Evolutionary conservation across 129 eudicot species (phyloP).

Genomic region (Escallonia herrerae): DNA sequence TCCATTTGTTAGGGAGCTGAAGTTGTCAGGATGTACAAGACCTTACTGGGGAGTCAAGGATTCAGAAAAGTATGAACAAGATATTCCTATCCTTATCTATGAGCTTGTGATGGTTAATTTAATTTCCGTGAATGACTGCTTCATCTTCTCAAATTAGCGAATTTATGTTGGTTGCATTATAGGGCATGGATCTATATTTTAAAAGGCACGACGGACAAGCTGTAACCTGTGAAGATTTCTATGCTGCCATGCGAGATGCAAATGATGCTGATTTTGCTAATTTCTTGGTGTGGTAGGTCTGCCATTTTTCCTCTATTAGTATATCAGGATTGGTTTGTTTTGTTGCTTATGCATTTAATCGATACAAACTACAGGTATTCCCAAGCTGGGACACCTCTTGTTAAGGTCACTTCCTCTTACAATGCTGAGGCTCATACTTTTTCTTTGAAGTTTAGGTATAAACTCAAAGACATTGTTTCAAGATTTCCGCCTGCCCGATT

Average conservation of each 20-base stretch:
- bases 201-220: conserved; percentile 98
- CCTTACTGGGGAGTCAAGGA: conserved; percentile 75
- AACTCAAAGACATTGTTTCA: neutral
- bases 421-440: conserved; percentile 66
- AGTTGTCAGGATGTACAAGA: conserved; percentile 97
- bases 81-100: neutral
- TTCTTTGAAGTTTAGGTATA: conserved; percentile 78
- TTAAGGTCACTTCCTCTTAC: conserved; percentile 64
- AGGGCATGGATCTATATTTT: conserved; percentile 93
- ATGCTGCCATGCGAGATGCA: conserved; percentile 94
- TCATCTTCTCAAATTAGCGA: neutral
- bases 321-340: neutral
- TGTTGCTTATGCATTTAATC: conserved; percentile 8
- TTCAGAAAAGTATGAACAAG: conserved; percentile 60
- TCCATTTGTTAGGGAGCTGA: conserved; percentile 62
- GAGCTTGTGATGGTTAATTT: neutral
- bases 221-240: conserved; percentile 94
- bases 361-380: conserved; percentile 61
- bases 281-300: conserved; percentile 72
- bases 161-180: neutral
- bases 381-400: conserved; percentile 91
- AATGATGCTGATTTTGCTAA: conserved; percentile 81
- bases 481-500: neutral
- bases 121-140: neutral
- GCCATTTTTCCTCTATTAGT: neutral